These are phyloP conservation scores for Moringa oleifera DNA, from an alignment of 345 rosid genomes.

Conservation along the genomic window DNA sequence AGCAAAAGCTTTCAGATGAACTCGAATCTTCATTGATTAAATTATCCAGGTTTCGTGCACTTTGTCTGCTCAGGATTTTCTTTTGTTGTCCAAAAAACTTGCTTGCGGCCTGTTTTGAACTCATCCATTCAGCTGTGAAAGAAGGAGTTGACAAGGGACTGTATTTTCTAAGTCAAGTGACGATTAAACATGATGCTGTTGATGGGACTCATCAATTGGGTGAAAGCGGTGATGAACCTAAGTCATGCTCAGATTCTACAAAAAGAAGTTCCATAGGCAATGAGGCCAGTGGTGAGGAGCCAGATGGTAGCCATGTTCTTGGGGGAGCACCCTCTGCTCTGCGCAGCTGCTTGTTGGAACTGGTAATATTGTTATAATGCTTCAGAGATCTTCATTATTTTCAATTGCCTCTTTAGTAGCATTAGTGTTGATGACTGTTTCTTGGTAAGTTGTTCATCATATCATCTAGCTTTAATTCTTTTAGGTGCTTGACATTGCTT, in stretches of 20 bases:
- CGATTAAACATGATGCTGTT: slow-evolving; percentile 36
- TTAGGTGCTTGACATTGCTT: background rate
- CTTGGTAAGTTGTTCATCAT: background rate
- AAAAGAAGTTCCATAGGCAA: slow-evolving; percentile 27
- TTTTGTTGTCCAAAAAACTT: slow-evolving; percentile 60
- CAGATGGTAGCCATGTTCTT: slow-evolving; percentile 24
- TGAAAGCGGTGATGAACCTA: slow-evolving; percentile 29
- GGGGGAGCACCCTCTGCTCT: slow-evolving; percentile 31
- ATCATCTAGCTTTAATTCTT: background rate
- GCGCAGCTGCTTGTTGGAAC: slow-evolving; percentile 57
- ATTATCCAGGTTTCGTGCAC: slow-evolving; percentile 50
- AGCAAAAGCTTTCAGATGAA: slow-evolving; percentile 52
- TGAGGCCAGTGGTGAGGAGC: slow-evolving; percentile 26
- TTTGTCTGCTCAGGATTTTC: slow-evolving; percentile 58
- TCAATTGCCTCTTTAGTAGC: background rate
- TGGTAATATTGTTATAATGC: slow-evolving; percentile 47
- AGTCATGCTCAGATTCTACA: slow-evolving; percentile 30
- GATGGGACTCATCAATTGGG: slow-evolving; percentile 21
- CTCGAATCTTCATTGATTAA: slow-evolving; percentile 40
- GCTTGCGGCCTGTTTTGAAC: slow-evolving; percentile 75
- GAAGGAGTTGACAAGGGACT: slow-evolving; percentile 56
- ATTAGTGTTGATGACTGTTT: too few relatives aligned
- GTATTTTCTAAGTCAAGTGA: slow-evolving; percentile 57
- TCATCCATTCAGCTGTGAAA: slow-evolving; percentile 39
- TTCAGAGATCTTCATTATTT: slow-evolving; percentile 6